Conservation (phyloP, 1,139 yeast species). For the Debaryomycetaceae sp. region DNA sequence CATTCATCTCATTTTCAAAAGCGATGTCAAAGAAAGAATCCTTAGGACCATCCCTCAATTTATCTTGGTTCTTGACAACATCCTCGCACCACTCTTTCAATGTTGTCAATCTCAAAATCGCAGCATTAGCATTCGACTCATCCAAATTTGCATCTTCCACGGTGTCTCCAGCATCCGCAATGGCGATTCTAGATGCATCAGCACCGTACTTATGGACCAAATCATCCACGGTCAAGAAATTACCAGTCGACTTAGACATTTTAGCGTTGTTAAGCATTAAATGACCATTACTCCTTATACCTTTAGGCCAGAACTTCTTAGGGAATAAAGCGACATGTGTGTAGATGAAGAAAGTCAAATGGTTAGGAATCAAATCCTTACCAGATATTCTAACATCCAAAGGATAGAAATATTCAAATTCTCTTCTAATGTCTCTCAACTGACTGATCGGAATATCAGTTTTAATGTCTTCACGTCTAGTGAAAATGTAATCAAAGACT, state of each 20-base stretch:
- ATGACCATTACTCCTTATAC: constrained; percentile 95
- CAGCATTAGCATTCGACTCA: constrained; percentile 95
- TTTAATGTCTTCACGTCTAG: constrained; percentile 58
- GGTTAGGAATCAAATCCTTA: constrained; percentile 96
- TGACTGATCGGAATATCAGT: constrained; percentile 65
- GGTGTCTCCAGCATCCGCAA: constrained; percentile 98
- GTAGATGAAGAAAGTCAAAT: constrained; percentile 92
- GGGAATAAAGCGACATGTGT: constrained; percentile 93
- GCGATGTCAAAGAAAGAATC: constrained; percentile 76
- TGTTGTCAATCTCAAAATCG: constrained; percentile 87
- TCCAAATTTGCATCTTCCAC: constrained; percentile 98
- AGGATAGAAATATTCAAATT: constrained; percentile 94
- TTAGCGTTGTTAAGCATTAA: constrained; percentile 91
- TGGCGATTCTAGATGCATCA: constrained; percentile 94
- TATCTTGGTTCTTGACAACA: constrained; percentile 45
- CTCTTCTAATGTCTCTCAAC: constrained; percentile 77
- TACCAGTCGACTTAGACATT: constrained; percentile 98
- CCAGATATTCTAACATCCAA: constrained; percentile 90
- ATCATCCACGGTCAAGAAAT: constrained; percentile 87
- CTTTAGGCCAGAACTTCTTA: constrained; percentile 86
- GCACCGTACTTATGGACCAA: constrained; percentile 90
- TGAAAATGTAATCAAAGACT: constrained; percentile 88
- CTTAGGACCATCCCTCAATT: constrained; percentile 68
- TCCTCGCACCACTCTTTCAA: constrained; percentile 96
- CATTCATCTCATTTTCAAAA: constrained; percentile 92